phyloP scores from a whole-genome alignment of 257 asterid genomes.

The Gentiana straminea region DNA sequence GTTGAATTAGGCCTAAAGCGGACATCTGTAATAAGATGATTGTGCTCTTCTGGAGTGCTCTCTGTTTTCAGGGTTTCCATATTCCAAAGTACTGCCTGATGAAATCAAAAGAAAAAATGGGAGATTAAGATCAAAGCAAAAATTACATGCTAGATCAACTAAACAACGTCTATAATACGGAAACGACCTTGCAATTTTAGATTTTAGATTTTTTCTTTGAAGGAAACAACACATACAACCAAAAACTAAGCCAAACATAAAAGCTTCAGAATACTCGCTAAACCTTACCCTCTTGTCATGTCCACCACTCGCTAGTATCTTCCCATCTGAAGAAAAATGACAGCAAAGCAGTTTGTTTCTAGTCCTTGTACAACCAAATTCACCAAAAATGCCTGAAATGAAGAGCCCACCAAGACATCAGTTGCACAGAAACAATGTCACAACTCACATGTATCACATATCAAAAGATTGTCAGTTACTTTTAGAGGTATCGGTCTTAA shows the following conservation, averaged over 20 bases:
- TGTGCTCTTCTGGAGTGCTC: constrained; percentile 68
- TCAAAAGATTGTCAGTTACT: constrained; percentile 26
- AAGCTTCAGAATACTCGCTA: not conserved
- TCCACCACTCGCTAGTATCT: constrained; percentile 91
- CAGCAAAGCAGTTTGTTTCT: constrained; percentile 88
- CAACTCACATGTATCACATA: not conserved
- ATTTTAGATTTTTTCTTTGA: too few relatives aligned
- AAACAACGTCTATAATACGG: not conserved
- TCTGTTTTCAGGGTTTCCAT: constrained; percentile 85
- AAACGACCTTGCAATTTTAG: too few relatives aligned
- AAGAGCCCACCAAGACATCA: constrained; percentile 1
- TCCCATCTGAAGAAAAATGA: constrained; percentile 97
- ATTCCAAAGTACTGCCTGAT: constrained; percentile 92
- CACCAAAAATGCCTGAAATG: constrained; percentile 48
- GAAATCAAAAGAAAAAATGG: constrained; percentile 7
- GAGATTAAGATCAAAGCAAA: too few relatives aligned
- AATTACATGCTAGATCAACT: not conserved
- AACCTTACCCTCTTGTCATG: constrained; percentile 79
- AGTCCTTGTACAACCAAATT: constrained; percentile 83
- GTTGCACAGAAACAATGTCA: constrained; percentile 4
- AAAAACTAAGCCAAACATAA: not conserved
- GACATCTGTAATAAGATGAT: constrained; percentile 67
- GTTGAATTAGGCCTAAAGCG: constrained; percentile 94
- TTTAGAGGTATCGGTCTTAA: constrained; percentile 50
- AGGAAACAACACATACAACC: too few relatives aligned